Base-by-base conservation (phyloP, 2,329 filamentous ascomycete species). In the Colletotrichum eleusines region DNA sequence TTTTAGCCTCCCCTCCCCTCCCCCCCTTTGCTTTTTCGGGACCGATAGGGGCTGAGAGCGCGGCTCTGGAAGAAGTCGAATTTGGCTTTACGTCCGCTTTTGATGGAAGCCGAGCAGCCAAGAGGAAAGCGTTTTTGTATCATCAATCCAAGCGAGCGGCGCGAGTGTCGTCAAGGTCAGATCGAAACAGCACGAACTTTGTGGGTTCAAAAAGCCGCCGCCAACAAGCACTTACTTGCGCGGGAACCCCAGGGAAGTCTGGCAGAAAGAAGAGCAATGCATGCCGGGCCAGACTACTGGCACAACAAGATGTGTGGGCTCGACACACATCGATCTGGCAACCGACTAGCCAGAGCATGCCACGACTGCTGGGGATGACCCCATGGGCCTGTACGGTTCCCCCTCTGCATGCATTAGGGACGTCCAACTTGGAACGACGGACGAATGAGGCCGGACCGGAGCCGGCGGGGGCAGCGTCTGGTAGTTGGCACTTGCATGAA, bases 321-420 rank as follows among this genome's bases (percentile, higher is more conserved):
- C 60, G 38, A 64, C 16, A 70, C 66, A 72, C 28, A 65, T 51
- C 55, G 60, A 61, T 35, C 65, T 63, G 38, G 71, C 48, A 61
- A 72, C 74, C 65, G 74, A 74, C 77, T 78, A 74, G 75, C 79
- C 76, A 80, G 77, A 74, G 73, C 74, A 70, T 81, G 80, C 80
- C 80, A 82, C 80, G 80, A 82, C 72, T 65, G 60, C 59, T 65
- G 60, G 40, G 54, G 40, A 57, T 72, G 69, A 61, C 69, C 66
- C 66, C 66, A 72, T 71, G 69, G 62, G 50, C 66, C 54, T 66
- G 57, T 73, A 72, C 33, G 69, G 31, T 63, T 55, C 55, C 69
- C 50, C 62, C 28, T 60, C 76, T 78, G 65, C 70, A 73, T 75
- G 77, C 78, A 77, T 77, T 64, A 74, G 74, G 55, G 48, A 68